A percentile compares a stretch with the other conserved stretches of the same genome.
These are phyloP conservation scores for Eremothecium gossypii DNA, from an alignment of 1,139 yeast species.

Conservation along the genomic window DNA sequence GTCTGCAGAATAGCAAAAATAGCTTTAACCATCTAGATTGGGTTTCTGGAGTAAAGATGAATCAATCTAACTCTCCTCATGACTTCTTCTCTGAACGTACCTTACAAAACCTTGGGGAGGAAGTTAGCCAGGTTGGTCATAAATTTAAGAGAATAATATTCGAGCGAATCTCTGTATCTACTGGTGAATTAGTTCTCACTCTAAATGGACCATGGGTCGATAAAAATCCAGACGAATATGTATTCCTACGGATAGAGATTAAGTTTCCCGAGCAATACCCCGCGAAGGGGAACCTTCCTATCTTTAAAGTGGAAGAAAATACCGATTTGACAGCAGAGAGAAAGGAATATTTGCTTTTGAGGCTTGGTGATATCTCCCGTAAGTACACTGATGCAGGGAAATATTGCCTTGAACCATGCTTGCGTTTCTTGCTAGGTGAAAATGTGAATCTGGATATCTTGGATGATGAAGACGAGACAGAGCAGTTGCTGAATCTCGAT, in stretches of 20 bases:
- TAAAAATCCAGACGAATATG: slow-evolving; percentile 39
- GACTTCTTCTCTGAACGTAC: slow-evolving; percentile 42
- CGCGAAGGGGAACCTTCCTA: slow-evolving; percentile 39
- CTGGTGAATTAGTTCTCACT: slow-evolving; percentile 69
- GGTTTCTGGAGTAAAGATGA: slow-evolving; percentile 82
- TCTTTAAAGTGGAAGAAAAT: slow-evolving; percentile 69
- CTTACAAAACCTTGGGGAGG: slow-evolving; percentile 69
- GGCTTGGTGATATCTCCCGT: slow-evolving; percentile 47
- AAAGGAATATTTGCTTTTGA: slow-evolving; percentile 41
- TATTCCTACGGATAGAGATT: slow-evolving; percentile 62
- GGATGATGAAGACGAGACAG: slow-evolving; percentile 19
- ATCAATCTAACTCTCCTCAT: slow-evolving; percentile 30
- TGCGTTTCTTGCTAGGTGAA: slow-evolving; percentile 77
- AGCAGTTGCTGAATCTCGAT: slow-evolving; percentile 24
- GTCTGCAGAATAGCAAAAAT: slow-evolving; percentile 19
- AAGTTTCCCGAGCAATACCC: slow-evolving; percentile 71
- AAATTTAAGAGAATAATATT: slow-evolving; percentile 81
- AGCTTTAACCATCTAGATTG: slow-evolving; percentile 70
- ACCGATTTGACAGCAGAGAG: slow-evolving; percentile 48
- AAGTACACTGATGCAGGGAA: slow-evolving; percentile 48
- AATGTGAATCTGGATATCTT: slow-evolving; percentile 43
- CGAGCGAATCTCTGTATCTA: slow-evolving; percentile 79
- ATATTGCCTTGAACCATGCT: slow-evolving; percentile 73
- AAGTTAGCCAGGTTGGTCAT: slow-evolving; percentile 80
- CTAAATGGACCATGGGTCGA: slow-evolving; percentile 67